Evolutionary conservation across 2,329 filamentous ascomycete species (phyloP).

Genomic region (Didymella pomorum): DNA sequence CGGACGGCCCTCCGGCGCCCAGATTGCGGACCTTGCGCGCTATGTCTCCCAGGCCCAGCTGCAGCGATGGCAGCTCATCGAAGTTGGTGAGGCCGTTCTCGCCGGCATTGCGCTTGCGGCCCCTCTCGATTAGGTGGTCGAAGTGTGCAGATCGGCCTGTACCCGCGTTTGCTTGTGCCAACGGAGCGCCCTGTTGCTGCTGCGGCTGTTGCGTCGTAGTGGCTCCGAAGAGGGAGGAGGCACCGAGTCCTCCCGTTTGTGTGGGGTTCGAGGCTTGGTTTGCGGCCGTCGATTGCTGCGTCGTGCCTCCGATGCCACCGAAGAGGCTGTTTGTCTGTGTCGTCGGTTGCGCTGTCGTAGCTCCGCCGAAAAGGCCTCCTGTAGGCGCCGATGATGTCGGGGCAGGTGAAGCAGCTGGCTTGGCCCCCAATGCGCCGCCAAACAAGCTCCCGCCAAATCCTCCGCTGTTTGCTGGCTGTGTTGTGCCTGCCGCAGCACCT

Average conservation of each 20-base stretch:
- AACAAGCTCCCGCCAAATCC: slow-evolving; percentile 46
- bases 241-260: slow-evolving; percentile 42
- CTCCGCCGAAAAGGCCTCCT: slow-evolving; percentile 33
- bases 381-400: slow-evolving; percentile 31
- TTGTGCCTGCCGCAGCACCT: slow-evolving; percentile 34
- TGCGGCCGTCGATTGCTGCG: slow-evolving; percentile 39
- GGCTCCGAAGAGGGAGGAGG: slow-evolving; percentile 38
- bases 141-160: slow-evolving; percentile 66
- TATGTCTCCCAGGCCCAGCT: slow-evolving; percentile 91
- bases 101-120: slow-evolving; percentile 72
- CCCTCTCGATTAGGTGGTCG: slow-evolving; percentile 69
- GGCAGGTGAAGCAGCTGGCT: slow-evolving; percentile 39
- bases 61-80: slow-evolving; percentile 85
- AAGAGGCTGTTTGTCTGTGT: slow-evolving; percentile 37
- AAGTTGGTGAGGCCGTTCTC: slow-evolving; percentile 66
- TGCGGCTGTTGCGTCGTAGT: slow-evolving; percentile 41
- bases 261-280: slow-evolving; percentile 31
- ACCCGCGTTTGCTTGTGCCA: slow-evolving; percentile 44
- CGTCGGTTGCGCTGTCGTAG: slow-evolving; percentile 35
- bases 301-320: slow-evolving; percentile 29
- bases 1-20: slow-evolving; percentile 72
- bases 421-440: slow-evolving; percentile 45
- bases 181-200: slow-evolving; percentile 42
- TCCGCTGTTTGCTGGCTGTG: slow-evolving; percentile 40
- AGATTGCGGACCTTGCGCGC: slow-evolving; percentile 77